Evolutionary conservation across 202 grass and related monocot genomes (phyloP).

Genomic region (Brachypodium distachyon): DNA sequence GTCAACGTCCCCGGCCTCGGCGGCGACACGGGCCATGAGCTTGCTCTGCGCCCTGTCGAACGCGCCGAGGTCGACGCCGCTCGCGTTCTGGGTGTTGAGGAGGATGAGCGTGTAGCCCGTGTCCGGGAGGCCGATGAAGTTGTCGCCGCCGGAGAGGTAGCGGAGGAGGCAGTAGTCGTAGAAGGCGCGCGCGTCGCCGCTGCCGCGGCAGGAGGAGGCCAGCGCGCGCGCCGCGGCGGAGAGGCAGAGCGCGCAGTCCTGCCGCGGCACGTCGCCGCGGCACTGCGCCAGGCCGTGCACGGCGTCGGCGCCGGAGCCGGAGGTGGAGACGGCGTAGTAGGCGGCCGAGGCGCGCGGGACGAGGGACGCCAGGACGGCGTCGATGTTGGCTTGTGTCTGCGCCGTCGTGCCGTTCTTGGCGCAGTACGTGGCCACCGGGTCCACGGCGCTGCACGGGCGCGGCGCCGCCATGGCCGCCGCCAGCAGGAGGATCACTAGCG

Average conservation of each 20-base stretch:
- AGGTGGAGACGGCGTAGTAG: conserved; percentile 19
- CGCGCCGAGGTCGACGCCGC: conserved; percentile 20
- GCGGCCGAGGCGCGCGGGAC: conserved; percentile 22
- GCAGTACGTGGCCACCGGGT: conserved; percentile 47
- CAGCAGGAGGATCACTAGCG: neutral
- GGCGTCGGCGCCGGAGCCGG: conserved; percentile 1
- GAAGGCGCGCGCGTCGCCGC: conserved; percentile 50
- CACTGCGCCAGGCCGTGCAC: conserved; percentile 71
- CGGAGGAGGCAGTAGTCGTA: conserved; percentile 78
- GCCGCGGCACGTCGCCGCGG: conserved; percentile 45
- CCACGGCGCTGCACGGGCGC: conserved; percentile 10
- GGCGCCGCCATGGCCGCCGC: neutral
- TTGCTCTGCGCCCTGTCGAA: conserved; percentile 39
- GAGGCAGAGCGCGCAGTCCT: conserved; percentile 48
- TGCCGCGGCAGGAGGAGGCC: conserved; percentile 5
- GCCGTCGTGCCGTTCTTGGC: conserved; percentile 21
- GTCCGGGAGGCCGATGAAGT: conserved; percentile 55
- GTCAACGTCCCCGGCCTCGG: neutral
- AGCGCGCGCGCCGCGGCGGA: neutral
- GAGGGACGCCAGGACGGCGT: conserved; percentile 29
- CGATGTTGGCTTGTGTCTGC: conserved; percentile 36
- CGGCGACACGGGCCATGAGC: conserved; percentile 34
- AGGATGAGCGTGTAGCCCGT: conserved; percentile 43
- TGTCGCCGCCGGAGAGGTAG: conserved; percentile 21
- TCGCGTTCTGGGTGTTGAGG: conserved; percentile 61